Percentiles rank a stretch among this genome's conserved stretches.
Evolutionary conservation across 257 asterid species (phyloP).

Genomic region (Leptodermis oblonga): DNA sequence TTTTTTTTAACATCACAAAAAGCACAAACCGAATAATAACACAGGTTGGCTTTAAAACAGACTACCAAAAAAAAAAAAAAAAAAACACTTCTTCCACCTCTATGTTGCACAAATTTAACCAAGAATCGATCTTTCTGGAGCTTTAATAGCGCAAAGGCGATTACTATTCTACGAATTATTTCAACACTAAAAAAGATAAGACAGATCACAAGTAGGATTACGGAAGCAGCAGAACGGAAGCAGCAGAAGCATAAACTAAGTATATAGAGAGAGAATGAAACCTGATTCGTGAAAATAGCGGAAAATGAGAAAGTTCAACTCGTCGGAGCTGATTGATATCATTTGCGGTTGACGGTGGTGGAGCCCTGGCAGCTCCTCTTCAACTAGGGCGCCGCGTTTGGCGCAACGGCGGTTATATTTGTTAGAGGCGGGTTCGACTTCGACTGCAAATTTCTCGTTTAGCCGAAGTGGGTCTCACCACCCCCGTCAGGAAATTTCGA

Average conservation of each 20-base stretch:
- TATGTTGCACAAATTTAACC: neutral
- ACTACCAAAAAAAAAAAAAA: neutral
- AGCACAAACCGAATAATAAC: neutral
- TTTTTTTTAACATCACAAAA: neutral
- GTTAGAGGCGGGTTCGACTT: too few relatives aligned
- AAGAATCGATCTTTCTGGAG: neutral
- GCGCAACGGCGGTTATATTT: neutral
- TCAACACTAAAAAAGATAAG: neutral
- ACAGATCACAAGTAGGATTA: neutral
- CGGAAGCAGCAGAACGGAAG: neutral
- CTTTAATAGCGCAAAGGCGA: neutral
- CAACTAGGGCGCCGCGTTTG: neutral
- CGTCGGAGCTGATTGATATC: conserved; percentile 69
- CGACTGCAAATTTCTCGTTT: too few relatives aligned
- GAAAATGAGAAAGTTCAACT: conserved; percentile 80
- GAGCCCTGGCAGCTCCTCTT: neutral
- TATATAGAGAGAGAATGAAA: conserved; percentile 13
- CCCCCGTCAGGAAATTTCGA: too few relatives aligned
- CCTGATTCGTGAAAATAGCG: conserved; percentile 96
- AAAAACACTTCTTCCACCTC: neutral
- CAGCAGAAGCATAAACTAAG: too few relatives aligned
- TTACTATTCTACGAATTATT: neutral
- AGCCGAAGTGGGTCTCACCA: too few relatives aligned
- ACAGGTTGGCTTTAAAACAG: neutral
- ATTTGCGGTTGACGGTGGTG: conserved; percentile 21